phyloP scores from a whole-genome alignment of 2,329 filamentous ascomycete genomes.

The Massarina eburnea region DNA sequence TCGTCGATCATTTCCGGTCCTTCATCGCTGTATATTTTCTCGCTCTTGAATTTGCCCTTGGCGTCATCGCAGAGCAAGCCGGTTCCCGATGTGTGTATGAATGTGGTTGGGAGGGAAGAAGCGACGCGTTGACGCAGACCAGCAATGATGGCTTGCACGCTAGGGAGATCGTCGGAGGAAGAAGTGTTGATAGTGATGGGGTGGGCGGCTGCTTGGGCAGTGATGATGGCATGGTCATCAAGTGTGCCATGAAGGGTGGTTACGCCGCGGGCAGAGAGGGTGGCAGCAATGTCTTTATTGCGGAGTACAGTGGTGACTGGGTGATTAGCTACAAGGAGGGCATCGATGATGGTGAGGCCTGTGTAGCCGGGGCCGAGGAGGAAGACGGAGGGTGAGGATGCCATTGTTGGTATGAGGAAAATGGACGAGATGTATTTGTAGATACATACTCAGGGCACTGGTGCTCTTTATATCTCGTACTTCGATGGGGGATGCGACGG shows the following conservation, averaged over 20 bases:
- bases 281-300: constrained; percentile 45
- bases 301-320: constrained; percentile 47
- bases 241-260: constrained; percentile 40
- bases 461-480: too few relatives aligned
- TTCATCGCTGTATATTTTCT: constrained; percentile 48
- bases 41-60: constrained; percentile 34
- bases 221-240: constrained; percentile 5
- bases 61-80: constrained; percentile 44
- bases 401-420: too few relatives aligned
- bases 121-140: constrained; percentile 45
- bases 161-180: constrained; percentile 51
- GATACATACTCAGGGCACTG: too few relatives aligned
- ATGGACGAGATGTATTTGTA: too few relatives aligned
- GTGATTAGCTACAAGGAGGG: constrained; percentile 44
- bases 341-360: constrained; percentile 50
- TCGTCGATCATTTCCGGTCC: constrained; percentile 45
- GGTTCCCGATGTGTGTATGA: constrained; percentile 53
- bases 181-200: constrained; percentile 49
- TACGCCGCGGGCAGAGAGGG: constrained; percentile 36
- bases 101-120: constrained; percentile 43
- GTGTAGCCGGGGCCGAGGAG: constrained; percentile 52
- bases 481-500: too few relatives aligned
- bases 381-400: constrained; percentile 20
- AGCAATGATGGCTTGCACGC: constrained; percentile 48
- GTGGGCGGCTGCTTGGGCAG: constrained; percentile 3